Base-by-base conservation (phyloP, 441 rosid genomes). In the Melastoma candidum region DNA sequence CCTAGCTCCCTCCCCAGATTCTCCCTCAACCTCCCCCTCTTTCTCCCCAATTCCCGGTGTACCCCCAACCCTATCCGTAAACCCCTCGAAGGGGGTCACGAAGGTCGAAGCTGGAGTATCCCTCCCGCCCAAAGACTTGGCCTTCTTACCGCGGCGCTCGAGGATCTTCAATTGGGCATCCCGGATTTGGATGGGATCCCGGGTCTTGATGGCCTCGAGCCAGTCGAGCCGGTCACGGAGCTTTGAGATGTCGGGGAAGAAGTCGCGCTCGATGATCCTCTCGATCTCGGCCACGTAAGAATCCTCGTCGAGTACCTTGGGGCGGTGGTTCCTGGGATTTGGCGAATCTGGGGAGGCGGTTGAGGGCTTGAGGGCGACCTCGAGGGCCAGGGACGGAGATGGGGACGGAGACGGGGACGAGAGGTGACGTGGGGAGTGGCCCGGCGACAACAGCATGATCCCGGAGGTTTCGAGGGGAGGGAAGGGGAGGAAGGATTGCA, bases 201-300 rank as follows among this genome's bases (percentile, higher is more conserved):
- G 80, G 7, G 95, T 81, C 68, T 75, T 83, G 39, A 78, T 65
- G 12, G 98, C 98, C 63, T 85, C 90, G 48, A 92, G 80, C 98
- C 95, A 92, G 61, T 92, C 98, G 45, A 82, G 85, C 6, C 95
- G 89, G 61, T 88, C 98, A 36, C 78, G 89, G 49, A 92, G 97
- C 86, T 93, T 89, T 10, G 88, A 54, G 56, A 93, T 80, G 71
- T 89, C 97, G 2, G 97, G 98, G 69, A 89, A 93, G 79, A 71
- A 93, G 61, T 93, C 96, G 14, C 97, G 93, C 77, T 93, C 97
- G 60, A 93, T 77, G 66, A 93, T 84, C 73, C 74, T 78, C 90
- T 93, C 97, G 54, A 93, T 78, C 36, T 90, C 83, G 26, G 80
- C 87, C 0, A 83, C 93, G 51, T 88, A 89, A 3, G 81, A 69